A percentile compares a stretch with the other conserved stretches of the same genome.
Evolutionary conservation across 352 stramenopile species (phyloP).

Genomic region (Phytopythium aichiense): DNA sequence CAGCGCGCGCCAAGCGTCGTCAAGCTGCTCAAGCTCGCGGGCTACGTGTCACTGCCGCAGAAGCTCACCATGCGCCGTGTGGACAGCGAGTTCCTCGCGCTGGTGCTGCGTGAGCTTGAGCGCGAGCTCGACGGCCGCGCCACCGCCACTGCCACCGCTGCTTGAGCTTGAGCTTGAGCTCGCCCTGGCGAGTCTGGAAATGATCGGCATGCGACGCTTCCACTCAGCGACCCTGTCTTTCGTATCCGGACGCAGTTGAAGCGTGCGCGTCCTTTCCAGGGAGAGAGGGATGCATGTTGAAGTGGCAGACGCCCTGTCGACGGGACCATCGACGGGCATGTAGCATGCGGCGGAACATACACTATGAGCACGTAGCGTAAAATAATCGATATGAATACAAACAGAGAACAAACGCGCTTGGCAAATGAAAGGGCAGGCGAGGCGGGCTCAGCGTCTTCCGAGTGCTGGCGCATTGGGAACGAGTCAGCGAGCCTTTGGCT

Average conservation of each 20-base stretch:
- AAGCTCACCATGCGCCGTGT: constrained; percentile 74
- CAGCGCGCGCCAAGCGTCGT: constrained; percentile 71
- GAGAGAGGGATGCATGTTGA: neutral
- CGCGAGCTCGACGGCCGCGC: constrained; percentile 13
- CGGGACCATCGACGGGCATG: neutral
- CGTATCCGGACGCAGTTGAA: neutral
- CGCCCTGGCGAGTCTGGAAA: neutral
- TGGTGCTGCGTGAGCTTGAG: constrained; percentile 60
- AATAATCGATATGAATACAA: constrained; percentile 2
- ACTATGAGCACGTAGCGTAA: constrained; percentile 1
- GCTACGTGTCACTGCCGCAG: constrained; percentile 66
- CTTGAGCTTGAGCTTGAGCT: constrained; percentile 10
- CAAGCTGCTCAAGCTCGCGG: constrained; percentile 67
- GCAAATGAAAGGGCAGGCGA: neutral
- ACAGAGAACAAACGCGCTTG: neutral
- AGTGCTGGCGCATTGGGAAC: too few species aligned
- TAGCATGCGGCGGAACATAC: neutral
- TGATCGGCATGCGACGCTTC: neutral
- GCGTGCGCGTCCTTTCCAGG: neutral
- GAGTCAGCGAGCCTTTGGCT: too few species aligned
- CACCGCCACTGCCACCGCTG: neutral
- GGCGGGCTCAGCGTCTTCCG: neutral
- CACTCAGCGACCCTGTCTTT: neutral
- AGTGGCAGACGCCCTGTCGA: neutral
- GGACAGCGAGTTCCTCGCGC: constrained; percentile 54